Evolutionary conservation across 192 early-diverging fungal genomes (phyloP).

Genomic region (Funneliformis mosseae): DNA sequence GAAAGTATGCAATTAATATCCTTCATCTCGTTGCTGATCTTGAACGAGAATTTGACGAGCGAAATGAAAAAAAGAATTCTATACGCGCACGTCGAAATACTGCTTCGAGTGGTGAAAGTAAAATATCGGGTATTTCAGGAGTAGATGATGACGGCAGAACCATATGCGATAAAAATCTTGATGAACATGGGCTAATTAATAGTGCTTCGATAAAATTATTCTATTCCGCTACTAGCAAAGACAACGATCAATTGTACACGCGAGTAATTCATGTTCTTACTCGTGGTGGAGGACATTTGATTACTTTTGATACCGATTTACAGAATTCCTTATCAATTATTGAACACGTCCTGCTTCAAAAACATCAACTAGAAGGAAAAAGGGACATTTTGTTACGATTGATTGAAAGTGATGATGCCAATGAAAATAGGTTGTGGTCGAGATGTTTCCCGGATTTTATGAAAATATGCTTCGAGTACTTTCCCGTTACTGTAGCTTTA

Average conservation of each 20-base stretch:
- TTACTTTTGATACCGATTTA: constrained; percentile 55
- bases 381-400: constrained; percentile 55
- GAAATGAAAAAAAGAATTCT: constrained; percentile 20
- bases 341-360: constrained; percentile 48
- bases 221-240: constrained; percentile 5
- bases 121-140: constrained; percentile 37
- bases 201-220: constrained; percentile 6
- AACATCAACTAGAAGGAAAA: constrained; percentile 54
- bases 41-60: constrained; percentile 43
- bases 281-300: constrained; percentile 47
- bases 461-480: constrained; percentile 61
- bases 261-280: constrained; percentile 44
- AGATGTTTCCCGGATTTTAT: constrained; percentile 67
- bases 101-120: constrained; percentile 34
- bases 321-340: constrained; percentile 40
- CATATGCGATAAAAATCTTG: background rate
- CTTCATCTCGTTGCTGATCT: constrained; percentile 57
- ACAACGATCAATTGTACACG: constrained; percentile 29
- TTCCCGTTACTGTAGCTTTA: constrained; percentile 48
- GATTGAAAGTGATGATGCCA: constrained; percentile 17
- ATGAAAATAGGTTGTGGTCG: constrained; percentile 62
- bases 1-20: constrained; percentile 63
- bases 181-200: background rate
- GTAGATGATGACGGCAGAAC: background rate
- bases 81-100: background rate